A percentile compares a stretch with the other conserved stretches of the same genome.
These are phyloP conservation scores for Stemphylium beticola DNA, from an alignment of 2,329 filamentous ascomycete genomes.

Conservation along the genomic window DNA sequence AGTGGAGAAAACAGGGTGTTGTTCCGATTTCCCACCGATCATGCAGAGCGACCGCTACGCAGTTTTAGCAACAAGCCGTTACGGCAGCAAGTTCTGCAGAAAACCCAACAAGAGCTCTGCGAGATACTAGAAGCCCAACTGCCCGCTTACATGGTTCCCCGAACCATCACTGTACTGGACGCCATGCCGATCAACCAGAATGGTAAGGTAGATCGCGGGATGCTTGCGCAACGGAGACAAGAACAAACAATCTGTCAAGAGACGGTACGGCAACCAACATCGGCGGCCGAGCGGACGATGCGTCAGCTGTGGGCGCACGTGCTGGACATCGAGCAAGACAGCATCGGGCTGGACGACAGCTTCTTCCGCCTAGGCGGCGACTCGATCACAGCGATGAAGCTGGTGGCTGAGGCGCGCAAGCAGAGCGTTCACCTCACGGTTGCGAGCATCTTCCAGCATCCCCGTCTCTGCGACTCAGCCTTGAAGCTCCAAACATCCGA, in stretches of 20 bases:
- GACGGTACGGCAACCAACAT: not conserved
- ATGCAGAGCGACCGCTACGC: not conserved
- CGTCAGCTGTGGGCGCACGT: constrained; percentile 6
- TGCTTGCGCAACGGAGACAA: not conserved
- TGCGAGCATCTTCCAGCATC: too few species aligned
- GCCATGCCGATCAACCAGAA: constrained; percentile 23
- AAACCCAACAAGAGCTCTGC: not conserved
- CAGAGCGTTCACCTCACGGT: too few species aligned
- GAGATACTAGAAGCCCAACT: constrained; percentile 2
- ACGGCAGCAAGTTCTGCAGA: not conserved
- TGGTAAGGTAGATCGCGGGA: constrained; percentile 20
- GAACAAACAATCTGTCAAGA: too few species aligned
- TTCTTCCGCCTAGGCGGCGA: constrained; percentile 21
- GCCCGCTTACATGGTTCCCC: constrained; percentile 28
- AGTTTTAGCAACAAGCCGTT: not conserved
- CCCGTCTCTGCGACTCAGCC: too few species aligned
- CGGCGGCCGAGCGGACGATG: not conserved
- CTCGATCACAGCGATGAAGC: constrained; percentile 14
- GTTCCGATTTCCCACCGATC: constrained; percentile 1
- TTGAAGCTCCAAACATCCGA: too few species aligned
- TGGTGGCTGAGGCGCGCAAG: not conserved
- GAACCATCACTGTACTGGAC: constrained; percentile 40
- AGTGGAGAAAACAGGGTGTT: not conserved
- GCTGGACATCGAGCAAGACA: not conserved
- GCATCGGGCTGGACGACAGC: constrained; percentile 13